Evolutionary conservation across 2,329 filamentous ascomycete genomes (phyloP).

Genomic region (Exophiala alcalophila): DNA sequence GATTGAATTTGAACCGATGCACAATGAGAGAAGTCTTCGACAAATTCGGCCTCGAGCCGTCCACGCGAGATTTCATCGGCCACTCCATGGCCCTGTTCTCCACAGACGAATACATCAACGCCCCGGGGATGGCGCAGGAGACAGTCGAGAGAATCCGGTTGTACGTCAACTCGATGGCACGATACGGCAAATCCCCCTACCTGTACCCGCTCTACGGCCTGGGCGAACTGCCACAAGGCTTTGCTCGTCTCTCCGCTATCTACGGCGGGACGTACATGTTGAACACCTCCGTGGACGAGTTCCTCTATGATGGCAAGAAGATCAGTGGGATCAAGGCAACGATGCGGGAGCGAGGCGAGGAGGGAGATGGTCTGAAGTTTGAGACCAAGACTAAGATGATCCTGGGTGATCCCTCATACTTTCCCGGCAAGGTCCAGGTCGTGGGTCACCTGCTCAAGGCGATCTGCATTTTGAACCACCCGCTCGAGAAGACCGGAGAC

Average conservation of each 20-base stretch:
- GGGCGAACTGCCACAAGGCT: conserved; percentile 94
- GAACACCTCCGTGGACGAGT: conserved; percentile 89
- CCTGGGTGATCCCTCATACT: conserved; percentile 94
- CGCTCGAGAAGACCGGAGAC: conserved; percentile 82
- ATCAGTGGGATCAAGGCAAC: conserved; percentile 96
- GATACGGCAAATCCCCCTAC: conserved; percentile 98
- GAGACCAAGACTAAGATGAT: conserved; percentile 96
- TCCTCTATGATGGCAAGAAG: conserved; percentile 79
- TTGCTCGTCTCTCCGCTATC: conserved; percentile 94
- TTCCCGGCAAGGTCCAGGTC: conserved; percentile 81
- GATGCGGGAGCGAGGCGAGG: conserved; percentile 81
- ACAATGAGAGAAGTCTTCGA: conserved; percentile 99
- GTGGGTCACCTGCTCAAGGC: conserved; percentile 90
- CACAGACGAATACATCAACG: conserved; percentile 79
- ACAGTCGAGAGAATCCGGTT: conserved; percentile 88
- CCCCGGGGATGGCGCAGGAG: conserved; percentile 71
- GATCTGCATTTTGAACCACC: conserved; percentile 96
- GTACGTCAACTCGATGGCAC: conserved; percentile 95
- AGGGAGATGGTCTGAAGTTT: conserved; percentile 77
- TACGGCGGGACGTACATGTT: conserved; percentile 99
- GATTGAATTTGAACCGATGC: conserved; percentile 71
- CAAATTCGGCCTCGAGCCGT: conserved; percentile 88
- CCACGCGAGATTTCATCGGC: conserved; percentile 92
- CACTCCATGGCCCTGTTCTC: conserved; percentile 97
- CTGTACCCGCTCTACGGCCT: conserved; percentile 99